Base-by-base conservation (phyloP, 345 rosid genomes). In the Bruguiera gymnorhiza region DNA sequence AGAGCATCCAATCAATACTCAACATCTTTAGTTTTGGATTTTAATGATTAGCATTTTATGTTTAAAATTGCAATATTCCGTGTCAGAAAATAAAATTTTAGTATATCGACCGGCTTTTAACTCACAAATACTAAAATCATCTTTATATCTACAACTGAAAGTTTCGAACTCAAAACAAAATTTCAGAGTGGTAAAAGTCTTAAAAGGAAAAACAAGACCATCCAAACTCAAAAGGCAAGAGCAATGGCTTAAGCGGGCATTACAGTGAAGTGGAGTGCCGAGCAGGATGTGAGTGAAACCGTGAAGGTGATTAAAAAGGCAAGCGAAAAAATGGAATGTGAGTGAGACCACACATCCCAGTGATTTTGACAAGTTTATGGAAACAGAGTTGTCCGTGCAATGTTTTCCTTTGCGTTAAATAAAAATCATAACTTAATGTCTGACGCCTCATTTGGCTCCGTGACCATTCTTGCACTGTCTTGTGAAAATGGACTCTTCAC, bases 241-340 rank as follows among this genome's bases (percentile, higher is more conserved):
- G 43, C 37, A 30, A 6, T 7, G 48, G 15, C 5, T 59, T 8
- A 48, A 48, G 19, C 57, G 60, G 71, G 75, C 24, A 20, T 18
- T 27, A 15, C 1, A 8, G 73, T 63, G 50, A 63, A 36, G n/a
- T n/a, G 23, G 34, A 53, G 31, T 67, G 62, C 19, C 1, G 26
- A 8, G 1, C 9, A 55, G 31, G 56, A 56, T 29, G 26, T 8
- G 46, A 34, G 27, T 4, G 3, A 54, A 37, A 31, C 48, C 27
- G n/a, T 29, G 27, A 66, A 32, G 36, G 36, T 32, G 36, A 32
- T 5, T 0, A 6, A 32, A 51, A 23, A 11, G 37, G 24, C 6
- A 21, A 65, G 72, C n/a, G 48, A 39, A 54, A 66, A 77, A 73
- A 70, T 60, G 74, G 72, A 76, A 75, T 30, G 63, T 39, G 80